phyloP scores from a whole-genome alignment of 352 stramenopile species.

The Globisporangium spinosum region DNA sequence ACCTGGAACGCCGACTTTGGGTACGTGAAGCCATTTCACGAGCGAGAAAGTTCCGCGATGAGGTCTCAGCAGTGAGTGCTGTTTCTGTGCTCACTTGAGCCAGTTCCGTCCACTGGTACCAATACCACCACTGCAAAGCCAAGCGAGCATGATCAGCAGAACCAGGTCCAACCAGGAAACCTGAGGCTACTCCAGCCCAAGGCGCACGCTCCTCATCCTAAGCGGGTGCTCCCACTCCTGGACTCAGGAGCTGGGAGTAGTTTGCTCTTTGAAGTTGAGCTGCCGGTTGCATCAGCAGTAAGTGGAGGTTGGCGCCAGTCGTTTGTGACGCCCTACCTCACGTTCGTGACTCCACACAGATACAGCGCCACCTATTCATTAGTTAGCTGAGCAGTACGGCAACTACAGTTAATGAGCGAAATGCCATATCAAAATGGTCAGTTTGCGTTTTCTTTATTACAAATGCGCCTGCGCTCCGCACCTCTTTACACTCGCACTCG shows the following conservation, averaged over 20 bases:
- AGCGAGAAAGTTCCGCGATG: background rate
- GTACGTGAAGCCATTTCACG: background rate
- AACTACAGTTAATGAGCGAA: too few relatives aligned
- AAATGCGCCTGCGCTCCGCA: too few relatives aligned
- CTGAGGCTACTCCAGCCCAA: background rate
- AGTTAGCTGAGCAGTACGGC: too few relatives aligned
- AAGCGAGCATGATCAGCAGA: background rate
- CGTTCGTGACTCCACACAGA: background rate
- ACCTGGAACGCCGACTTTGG: slow-evolving; percentile 2
- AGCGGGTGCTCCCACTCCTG: background rate
- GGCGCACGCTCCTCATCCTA: background rate
- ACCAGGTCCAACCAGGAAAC: background rate
- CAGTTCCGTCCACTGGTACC: background rate
- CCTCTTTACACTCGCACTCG: too few relatives aligned
- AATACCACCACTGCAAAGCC: background rate
- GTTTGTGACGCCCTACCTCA: slow-evolving; percentile 7
- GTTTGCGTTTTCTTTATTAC: too few relatives aligned
- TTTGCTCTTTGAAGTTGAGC: slow-evolving; percentile 4
- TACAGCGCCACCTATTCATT: too few relatives aligned
- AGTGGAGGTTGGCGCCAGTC: background rate
- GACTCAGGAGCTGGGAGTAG: background rate
- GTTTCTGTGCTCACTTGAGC: background rate
- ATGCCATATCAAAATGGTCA: too few relatives aligned
- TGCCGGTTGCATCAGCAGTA: background rate
- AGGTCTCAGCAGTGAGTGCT: background rate